Percentiles rank a stretch among this genome's conserved stretches.
Conservation (phyloP, 805 yeast genomes). For the Nakazawaea sp. region DNA sequence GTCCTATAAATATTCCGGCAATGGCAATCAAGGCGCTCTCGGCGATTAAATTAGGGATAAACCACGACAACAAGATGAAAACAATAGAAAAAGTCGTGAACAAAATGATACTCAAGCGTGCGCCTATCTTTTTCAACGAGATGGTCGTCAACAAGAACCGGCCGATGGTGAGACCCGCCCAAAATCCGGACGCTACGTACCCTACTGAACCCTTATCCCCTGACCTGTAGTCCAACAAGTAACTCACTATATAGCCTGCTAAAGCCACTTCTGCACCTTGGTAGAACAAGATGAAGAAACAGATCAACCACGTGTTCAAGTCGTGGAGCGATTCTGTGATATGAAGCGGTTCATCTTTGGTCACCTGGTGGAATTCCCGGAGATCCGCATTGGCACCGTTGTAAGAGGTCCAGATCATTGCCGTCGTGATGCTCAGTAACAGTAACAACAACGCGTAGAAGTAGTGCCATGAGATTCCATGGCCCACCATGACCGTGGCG, state of each 20-base stretch:
- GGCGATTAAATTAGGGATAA: conserved; percentile 32
- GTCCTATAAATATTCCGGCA: conserved; percentile 60
- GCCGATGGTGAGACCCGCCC: conserved; percentile 68
- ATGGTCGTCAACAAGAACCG: conserved; percentile 42
- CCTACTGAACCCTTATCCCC: conserved; percentile 44
- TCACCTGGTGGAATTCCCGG: conserved; percentile 23
- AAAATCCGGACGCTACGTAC: conserved; percentile 63
- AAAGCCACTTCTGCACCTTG: conserved; percentile 65
- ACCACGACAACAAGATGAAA: conserved; percentile 40
- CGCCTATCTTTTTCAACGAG: conserved; percentile 31
- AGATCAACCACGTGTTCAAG: conserved; percentile 37
- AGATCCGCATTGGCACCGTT: conserved; percentile 39
- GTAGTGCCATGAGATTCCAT: conserved; percentile 44
- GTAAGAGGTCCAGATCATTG: conserved; percentile 36
- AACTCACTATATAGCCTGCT: conserved; percentile 69
- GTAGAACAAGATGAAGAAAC: conserved; percentile 52
- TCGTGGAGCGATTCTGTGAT: conserved; percentile 20
- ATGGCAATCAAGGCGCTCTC: conserved; percentile 41
- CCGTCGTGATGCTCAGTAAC: conserved; percentile 25
- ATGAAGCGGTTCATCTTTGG: conserved; percentile 11
- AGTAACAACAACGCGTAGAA: conserved; percentile 41
- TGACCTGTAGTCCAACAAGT: conserved; percentile 46
- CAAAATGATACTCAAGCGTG: conserved; percentile 35
- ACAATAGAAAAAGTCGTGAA: conserved; percentile 27
- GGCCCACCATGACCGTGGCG: conserved; percentile 45